These are phyloP conservation scores for Podila epigama DNA, from an alignment of 192 early-diverging fungal genomes.

Conservation along the genomic window DNA sequence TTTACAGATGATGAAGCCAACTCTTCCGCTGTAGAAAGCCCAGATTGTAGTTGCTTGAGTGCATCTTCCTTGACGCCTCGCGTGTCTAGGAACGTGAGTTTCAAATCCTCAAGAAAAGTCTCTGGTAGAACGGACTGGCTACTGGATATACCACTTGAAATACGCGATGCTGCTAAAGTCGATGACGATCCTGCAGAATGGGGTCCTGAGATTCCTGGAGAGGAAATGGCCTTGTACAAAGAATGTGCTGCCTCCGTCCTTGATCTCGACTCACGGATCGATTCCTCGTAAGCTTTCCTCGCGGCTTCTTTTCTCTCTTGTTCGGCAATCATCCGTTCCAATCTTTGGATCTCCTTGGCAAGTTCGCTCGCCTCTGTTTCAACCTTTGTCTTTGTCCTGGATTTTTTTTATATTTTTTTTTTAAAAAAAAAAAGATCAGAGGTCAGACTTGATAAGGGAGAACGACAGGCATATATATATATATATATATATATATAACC, in stretches of 20 bases:
- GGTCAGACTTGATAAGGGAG: neutral
- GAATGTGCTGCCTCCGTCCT: slow-evolving; percentile 25
- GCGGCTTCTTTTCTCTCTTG: slow-evolving; percentile 31
- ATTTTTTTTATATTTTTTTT: no score
- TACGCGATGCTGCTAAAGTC: neutral
- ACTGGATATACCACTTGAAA: slow-evolving; percentile 1
- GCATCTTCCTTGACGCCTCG: slow-evolving; percentile 13
- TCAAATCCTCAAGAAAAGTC: slow-evolving; percentile 31
- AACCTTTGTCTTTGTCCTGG: slow-evolving; percentile 30
- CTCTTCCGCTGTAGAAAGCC: slow-evolving; percentile 14
- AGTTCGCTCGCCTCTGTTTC: slow-evolving; percentile 34
- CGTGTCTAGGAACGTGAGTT: slow-evolving; percentile 31
- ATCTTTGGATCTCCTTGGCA: slow-evolving; percentile 23
- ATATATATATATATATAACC: neutral
- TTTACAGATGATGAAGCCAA: neutral
- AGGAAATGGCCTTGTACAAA: slow-evolving; percentile 24
- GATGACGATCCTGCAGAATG: neutral
- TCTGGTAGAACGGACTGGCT: slow-evolving; percentile 23
- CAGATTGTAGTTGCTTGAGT: slow-evolving; percentile 21
- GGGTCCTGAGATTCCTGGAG: neutral
- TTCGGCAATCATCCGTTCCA: slow-evolving; percentile 24
- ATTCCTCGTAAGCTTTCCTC: slow-evolving; percentile 24
- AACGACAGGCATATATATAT: neutral
- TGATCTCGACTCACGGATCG: slow-evolving; percentile 21
- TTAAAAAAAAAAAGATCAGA: neutral